Evolutionary conservation across 1,284 basidiomycete species (phyloP).

Genomic region (Trametes hirsuta): DNA sequence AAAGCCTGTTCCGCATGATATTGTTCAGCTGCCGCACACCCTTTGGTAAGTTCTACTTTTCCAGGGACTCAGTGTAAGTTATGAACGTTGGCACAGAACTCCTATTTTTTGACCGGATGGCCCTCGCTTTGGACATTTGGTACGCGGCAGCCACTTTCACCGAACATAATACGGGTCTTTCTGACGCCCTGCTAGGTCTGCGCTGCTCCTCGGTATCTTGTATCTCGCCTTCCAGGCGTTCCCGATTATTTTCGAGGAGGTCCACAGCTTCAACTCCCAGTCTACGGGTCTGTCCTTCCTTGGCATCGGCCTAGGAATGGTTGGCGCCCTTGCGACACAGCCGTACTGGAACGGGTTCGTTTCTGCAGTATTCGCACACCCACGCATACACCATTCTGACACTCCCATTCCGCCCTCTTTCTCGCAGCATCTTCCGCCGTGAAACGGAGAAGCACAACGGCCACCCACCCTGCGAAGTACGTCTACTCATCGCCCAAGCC

Average conservation of each 20-base stretch:
- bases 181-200: slow-evolving; percentile 51
- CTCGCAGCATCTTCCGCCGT: slow-evolving; percentile 34
- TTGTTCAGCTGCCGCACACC: slow-evolving; percentile 52
- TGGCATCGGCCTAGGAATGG: slow-evolving; percentile 73
- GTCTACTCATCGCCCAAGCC: slow-evolving; percentile 67
- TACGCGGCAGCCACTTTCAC: slow-evolving; percentile 22
- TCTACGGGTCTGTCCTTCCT: slow-evolving; percentile 69
- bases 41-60: slow-evolving; percentile 60
- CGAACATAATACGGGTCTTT: not conserved
- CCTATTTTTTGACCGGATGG: slow-evolving; percentile 74
- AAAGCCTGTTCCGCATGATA: slow-evolving; percentile 44
- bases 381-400: slow-evolving; percentile 7
- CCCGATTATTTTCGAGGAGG: slow-evolving; percentile 66
- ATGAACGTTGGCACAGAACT: slow-evolving; percentile 51
- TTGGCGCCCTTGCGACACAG: slow-evolving; percentile 55
- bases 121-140: slow-evolving; percentile 66
- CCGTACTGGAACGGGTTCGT: slow-evolving; percentile 67
- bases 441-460: slow-evolving; percentile 44
- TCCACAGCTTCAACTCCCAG: slow-evolving; percentile 65
- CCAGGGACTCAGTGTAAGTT: not conserved
- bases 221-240: slow-evolving; percentile 78
- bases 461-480: slow-evolving; percentile 67
- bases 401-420: not conserved
- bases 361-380: not conserved
- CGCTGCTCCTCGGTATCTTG: slow-evolving; percentile 65